Base-by-base conservation (phyloP, 2,329 filamentous ascomycete genomes). In the Penicillium sp. region DNA sequence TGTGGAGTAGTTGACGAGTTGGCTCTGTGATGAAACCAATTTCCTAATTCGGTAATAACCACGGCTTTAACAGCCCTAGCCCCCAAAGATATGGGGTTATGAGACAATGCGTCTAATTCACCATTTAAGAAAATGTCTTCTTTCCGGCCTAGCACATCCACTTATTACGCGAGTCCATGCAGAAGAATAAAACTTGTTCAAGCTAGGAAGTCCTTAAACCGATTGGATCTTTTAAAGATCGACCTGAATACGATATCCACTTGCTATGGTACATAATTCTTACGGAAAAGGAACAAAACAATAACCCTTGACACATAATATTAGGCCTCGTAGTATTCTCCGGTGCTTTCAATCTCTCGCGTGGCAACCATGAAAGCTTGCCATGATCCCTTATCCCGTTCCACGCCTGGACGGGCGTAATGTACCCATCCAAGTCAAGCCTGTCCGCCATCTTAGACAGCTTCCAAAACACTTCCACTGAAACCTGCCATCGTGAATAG, bases 371-470 rank as follows among this genome's bases (percentile, higher is more conserved):
- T 1, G 47, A 28, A 48, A 72, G 68, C 9, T 60, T 59, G 3
- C 61, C 55, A 53, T 70, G 65, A 22, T 53, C 45, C 12, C 61
- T 61, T 9, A 74, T 63, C 22, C 65, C 56, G 41, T 70, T 63
- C 72, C 71, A 73, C 4, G 69, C 72, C 51, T 75, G 73, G 1
- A 75, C 67, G 0, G 73, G 73, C 2, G 72, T 75, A 2, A 74
- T 49, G 33, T 73, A 69, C 10, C 62, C 62, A 5, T 61, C 41
- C 4, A 61, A 37, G 3, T 50, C 50, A 14, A 61, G 54, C 17
- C 9, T 50, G 2, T 46, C 40, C 4, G 60, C 58, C 16, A 60
- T 50, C 30, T 63, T 50, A n/a, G 59, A 56, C 2, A 62, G 49
- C 10, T 37, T 50, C n/a, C 56, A 48, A 3, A 63, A 54, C 9